Base-by-base conservation (phyloP, 768 basidiomycete genomes). In the Hysterangium stoloniferum region DNA sequence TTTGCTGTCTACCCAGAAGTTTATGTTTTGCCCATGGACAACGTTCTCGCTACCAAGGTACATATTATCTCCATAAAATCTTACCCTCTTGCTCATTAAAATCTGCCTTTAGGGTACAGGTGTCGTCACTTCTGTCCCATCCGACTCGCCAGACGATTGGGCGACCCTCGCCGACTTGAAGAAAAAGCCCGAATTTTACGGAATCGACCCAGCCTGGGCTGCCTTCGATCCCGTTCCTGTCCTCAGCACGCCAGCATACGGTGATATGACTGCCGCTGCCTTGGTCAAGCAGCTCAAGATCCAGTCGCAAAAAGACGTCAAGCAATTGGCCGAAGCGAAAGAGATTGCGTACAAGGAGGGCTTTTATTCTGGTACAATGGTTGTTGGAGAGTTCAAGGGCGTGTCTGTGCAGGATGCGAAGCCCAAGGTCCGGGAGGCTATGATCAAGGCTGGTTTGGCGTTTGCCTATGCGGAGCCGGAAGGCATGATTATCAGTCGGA, bases 261-360 rank as follows among this genome's bases (percentile, higher is more conserved):
- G 96, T 43, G 82, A 96, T 25, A 76, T 96, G 67, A 86, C 80
- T 15, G 95, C 95, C 4, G 80, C 85, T 2, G 79, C 82, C 3
- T 69, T 97, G 37, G 79, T 92, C 62, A 82, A 88, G 65, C 73
- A 90, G 68, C 64, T 98, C 54, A 97, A 98, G 72, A 93, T 99
- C 61, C 84, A 90, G 58, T 95, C 91, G 2, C 89, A 93, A 62
- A 94, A 93, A 66, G 96, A 99, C 61, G 76, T 75, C 38, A 94
- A 93, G 68, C 88, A 89, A 66, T 78, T 99, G 24, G 83, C 85
- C 3, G 94, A 97, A 64, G 96, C 96, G 45, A 99, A 99, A 68
- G 96, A 97, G 60, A 78, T 97, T 54, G 89, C 91, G 8, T 98
- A 98, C 71, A 98, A 96, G 70, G 95, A 97, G 66, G 96, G 96